Evolutionary conservation across 306 rosid species (phyloP), one percentile per base, ranked within the genome.

Genomic region (Oxytropis ochrocephala): DNA sequence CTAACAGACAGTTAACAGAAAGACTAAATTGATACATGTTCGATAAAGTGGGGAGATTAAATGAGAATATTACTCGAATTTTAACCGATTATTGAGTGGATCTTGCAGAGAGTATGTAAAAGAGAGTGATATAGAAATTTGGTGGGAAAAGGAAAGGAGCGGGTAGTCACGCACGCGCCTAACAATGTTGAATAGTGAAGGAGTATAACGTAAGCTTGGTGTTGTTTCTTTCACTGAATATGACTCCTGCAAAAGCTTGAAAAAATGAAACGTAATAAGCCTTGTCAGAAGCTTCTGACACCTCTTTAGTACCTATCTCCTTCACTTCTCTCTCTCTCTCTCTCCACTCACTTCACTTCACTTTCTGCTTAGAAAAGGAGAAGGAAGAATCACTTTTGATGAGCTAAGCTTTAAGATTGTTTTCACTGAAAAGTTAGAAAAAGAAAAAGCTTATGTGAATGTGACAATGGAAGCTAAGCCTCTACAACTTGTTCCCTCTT

Each of bases 261-360:
- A 68, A 57, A 49, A 41, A n/a, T n/a, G n/a, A n/a, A n/a, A n/a
- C n/a, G n/a, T n/a, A 49, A 64, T 47, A 73, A 83, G 72, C 63
- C 54, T 8, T 79, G 86, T 81, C 90, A 87, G 86, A 71, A 68
- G 12, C 13, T 14, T 55, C 92, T 82, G 89, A 53, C 86, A 67
- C 69, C 4, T 9, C 69, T 55, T 70, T 77, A 24, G 14, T 65
- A 75, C 5, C 17, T 12, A 7, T 17, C 30, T 6, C 30, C 18
- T 48, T 29, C 35, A 24, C 58, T 7, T 3, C n/a, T 57, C 14
- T 65, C 50, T 64, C 71, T 57, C 47, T 66, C 67, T 61, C 70
- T 55, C 47, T 43, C 13, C 24, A 8, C n/a, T 18, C 7, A 7
- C 36, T 32, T 32, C 55, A 30, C 30, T 60, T 61, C 67, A 18